Percentiles rank a stretch among this genome's conserved stretches.
phyloP scores from a whole-genome alignment of 2,329 filamentous ascomycete genomes.

The Phaeomoniella chlamydospora region DNA sequence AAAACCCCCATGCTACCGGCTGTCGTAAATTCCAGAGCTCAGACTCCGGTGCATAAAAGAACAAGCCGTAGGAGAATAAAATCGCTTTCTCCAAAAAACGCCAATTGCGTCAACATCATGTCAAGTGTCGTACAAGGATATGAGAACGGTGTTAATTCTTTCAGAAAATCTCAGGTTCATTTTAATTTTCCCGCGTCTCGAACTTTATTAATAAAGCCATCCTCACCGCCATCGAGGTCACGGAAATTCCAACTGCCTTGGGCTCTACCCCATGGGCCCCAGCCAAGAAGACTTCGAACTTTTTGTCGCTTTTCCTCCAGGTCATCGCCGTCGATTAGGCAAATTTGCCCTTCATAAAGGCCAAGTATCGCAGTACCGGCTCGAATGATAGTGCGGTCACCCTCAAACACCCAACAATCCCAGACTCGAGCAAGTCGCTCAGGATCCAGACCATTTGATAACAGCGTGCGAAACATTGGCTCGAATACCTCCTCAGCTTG shows the following conservation, averaged over 20 bases:
- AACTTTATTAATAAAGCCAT: conserved; percentile 26
- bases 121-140: too few relatives aligned
- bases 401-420: conserved; percentile 49
- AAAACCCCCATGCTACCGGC: too few relatives aligned
- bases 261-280: conserved; percentile 18
- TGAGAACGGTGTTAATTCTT: too few relatives aligned
- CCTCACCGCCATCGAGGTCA: conserved; percentile 21
- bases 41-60: too few relatives aligned
- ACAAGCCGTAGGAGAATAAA: too few relatives aligned
- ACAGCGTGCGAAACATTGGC: conserved; percentile 38
- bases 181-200: conserved; percentile 25
- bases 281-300: conserved; percentile 15
- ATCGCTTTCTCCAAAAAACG: too few relatives aligned
- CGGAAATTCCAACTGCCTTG: conserved; percentile 26
- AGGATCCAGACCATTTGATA: conserved; percentile 35
- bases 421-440: conserved; percentile 41
- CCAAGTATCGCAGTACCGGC: conserved; percentile 28
- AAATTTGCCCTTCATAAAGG: conserved; percentile 25
- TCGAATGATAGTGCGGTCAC: conserved; percentile 34
- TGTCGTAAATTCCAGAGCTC: too few relatives aligned
- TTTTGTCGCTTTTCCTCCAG: conserved; percentile 17
- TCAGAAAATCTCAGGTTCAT: too few relatives aligned
- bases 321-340: conserved; percentile 21
- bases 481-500: conserved; percentile 30
- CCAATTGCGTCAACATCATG: too few relatives aligned